phyloP scores from a whole-genome alignment of 352 stramenopile species.

The Globisporangium irregulare region DNA sequence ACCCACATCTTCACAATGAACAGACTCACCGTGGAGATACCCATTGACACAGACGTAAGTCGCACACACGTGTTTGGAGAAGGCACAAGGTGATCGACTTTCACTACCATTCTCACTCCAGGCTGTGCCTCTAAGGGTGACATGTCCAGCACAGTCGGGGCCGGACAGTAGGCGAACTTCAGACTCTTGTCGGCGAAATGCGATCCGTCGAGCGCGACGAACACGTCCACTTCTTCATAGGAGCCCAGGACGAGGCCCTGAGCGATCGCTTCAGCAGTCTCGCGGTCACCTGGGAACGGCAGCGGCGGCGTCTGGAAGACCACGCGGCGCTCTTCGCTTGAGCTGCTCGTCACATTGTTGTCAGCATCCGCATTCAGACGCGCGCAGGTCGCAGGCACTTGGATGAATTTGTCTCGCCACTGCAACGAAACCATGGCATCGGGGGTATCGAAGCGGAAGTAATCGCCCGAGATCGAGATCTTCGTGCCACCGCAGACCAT shows the following conservation, averaged over 20 bases:
- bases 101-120: constrained; percentile 22
- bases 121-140: constrained; percentile 20
- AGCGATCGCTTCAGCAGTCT: constrained; percentile 20
- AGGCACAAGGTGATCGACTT: constrained; percentile 18
- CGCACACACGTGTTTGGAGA: constrained; percentile 17
- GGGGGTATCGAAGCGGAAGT: constrained; percentile 59
- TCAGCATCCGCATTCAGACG: constrained; percentile 2
- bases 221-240: constrained; percentile 44
- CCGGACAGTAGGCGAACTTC: constrained; percentile 25
- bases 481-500: constrained; percentile 43
- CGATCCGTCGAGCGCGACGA: constrained; percentile 47
- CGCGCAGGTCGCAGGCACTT: constrained; percentile 33
- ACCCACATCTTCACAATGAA: background rate
- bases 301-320: constrained; percentile 40
- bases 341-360: background rate
- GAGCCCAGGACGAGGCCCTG: constrained; percentile 28
- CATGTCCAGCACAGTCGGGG: constrained; percentile 20
- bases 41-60: constrained; percentile 19
- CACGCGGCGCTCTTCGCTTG: constrained; percentile 33
- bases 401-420: constrained; percentile 35
- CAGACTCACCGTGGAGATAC: constrained; percentile 22
- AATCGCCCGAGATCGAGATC: constrained; percentile 43
- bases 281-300: constrained; percentile 28
- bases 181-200: constrained; percentile 42
- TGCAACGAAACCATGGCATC: constrained; percentile 45